Evolutionary conservation across 805 yeast species (phyloP), one percentile per base, ranked within the genome.

Genomic region (Brettanomyces custersianus): DNA sequence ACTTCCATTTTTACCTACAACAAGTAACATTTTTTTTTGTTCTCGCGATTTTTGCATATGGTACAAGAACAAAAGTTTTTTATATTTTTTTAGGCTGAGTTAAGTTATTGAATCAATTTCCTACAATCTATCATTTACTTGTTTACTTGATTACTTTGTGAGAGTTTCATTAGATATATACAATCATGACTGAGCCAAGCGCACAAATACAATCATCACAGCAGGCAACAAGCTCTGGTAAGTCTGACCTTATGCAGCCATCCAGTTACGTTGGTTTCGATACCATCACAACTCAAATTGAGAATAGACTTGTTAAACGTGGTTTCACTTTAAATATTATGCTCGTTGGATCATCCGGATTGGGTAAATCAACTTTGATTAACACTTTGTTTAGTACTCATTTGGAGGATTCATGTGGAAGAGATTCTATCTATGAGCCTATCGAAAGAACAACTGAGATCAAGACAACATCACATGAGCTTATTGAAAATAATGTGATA

Each of bases 291-390:
- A 73, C 81, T 25, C 98, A 92, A 63, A 92, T 92, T 54, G 96
- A 92, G 61, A 86, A 80, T 59, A 76, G 96, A 48, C 66, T 92
- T 49, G 68, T 92, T 59, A 88, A 86, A 60, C 72, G 88, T 49
- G 98, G 98, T 3, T 92, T 92, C 63, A 90, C 86, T 55, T 82
- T 92, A 63, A 92, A 92, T 55, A 63, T 92, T 33, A 87, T 92
- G 92, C 80, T 84, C 34, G 97, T 90, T 33, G 98, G 94, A 35
- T 77, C 77, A 51, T 81, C 95, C 8, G 98, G 98, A 2, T 71
- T 92, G 48, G 98, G 98, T 40, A 92, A 92, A 61, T 76, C 95
- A 37, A 92, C 98, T 0, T 62, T 92, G 46, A 72, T 92, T 46
- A 92, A 92, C 65, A 85, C 97, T 6, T 66, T 92, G 44, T 92